phyloP scores from a whole-genome alignment of 2,329 filamentous ascomycete genomes.

The Colletotrichum nymphaeae region DNA sequence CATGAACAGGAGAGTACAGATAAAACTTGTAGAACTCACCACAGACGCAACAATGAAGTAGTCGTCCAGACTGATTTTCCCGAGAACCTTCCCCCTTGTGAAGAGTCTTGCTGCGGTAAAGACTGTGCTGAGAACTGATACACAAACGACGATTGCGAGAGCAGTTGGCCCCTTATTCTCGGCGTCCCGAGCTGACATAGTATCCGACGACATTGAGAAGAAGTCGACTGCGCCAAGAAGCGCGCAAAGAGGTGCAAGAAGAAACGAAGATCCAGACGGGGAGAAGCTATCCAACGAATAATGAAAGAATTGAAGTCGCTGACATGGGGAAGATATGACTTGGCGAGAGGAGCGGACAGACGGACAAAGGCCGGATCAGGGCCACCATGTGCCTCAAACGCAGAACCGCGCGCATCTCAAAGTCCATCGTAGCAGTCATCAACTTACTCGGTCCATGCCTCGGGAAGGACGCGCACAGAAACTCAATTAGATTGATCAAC shows the following conservation, averaged over 20 bases:
- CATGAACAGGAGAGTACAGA: background rate
- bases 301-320: background rate
- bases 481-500: background rate
- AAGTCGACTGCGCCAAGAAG: background rate
- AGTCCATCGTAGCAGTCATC: background rate
- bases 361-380: background rate
- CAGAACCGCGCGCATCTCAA: background rate
- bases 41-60: background rate
- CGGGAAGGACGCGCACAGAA: background rate
- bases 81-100: slow-evolving; percentile 43
- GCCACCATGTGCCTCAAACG: background rate
- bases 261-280: background rate
- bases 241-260: background rate
- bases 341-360: background rate
- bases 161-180: slow-evolving; percentile 46
- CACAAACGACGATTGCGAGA: slow-evolving; percentile 43
- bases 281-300: background rate
- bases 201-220: background rate
- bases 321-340: background rate
- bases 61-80: slow-evolving; percentile 46
- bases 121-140: slow-evolving; percentile 43
- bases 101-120: slow-evolving; percentile 45
- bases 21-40: background rate
- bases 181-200: background rate
- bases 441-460: background rate